Conservation (phyloP, 768 basidiomycete genomes). For the Hypholoma sublateritium region DNA sequence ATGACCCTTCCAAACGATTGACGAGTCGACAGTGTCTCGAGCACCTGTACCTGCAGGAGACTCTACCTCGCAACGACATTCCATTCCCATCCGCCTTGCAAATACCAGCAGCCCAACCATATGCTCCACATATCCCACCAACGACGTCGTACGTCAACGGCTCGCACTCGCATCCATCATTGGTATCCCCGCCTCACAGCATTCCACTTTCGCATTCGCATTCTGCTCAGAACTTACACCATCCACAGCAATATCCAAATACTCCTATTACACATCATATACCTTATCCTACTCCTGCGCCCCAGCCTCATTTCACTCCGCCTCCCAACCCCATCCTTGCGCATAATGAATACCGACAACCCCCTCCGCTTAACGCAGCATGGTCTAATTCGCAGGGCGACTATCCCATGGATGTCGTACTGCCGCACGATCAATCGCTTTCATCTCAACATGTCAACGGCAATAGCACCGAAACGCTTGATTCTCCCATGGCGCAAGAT, state of each 20-base stretch:
- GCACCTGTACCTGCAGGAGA: slow-evolving; percentile 87
- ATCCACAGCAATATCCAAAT: slow-evolving; percentile 43
- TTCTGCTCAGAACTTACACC: slow-evolving; percentile 35
- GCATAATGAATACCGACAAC: slow-evolving; percentile 27
- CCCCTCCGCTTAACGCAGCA: slow-evolving; percentile 30
- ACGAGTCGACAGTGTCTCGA: slow-evolving; percentile 87
- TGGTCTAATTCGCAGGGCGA: slow-evolving; percentile 37
- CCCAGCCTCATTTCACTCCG: slow-evolving; percentile 18
- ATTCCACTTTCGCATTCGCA: slow-evolving; percentile 49
- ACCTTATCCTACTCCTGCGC: slow-evolving; percentile 39
- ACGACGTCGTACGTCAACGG: slow-evolving; percentile 34
- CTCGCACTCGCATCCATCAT: slow-evolving; percentile 31
- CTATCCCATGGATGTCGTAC: slow-evolving; percentile 62
- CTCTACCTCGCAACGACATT: slow-evolving; percentile 62
- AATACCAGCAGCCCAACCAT: slow-evolving; percentile 28
- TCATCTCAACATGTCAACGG: slow-evolving; percentile 36
- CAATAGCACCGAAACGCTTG: slow-evolving; percentile 50
- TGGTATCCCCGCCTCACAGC: slow-evolving; percentile 33
- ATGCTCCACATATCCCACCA: slow-evolving; percentile 31
- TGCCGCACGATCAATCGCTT: slow-evolving; percentile 44
- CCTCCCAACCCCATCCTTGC: slow-evolving; percentile 20
- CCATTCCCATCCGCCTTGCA: slow-evolving; percentile 57
- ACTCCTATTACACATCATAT: slow-evolving; percentile 53
- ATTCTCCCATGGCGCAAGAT: slow-evolving; percentile 54
- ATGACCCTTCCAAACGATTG: slow-evolving; percentile 85